Percentiles rank a stretch among this genome's conserved stretches.
These are phyloP conservation scores for Torulaspora indica DNA, from an alignment of 805 yeast species.

Conservation along the genomic window DNA sequence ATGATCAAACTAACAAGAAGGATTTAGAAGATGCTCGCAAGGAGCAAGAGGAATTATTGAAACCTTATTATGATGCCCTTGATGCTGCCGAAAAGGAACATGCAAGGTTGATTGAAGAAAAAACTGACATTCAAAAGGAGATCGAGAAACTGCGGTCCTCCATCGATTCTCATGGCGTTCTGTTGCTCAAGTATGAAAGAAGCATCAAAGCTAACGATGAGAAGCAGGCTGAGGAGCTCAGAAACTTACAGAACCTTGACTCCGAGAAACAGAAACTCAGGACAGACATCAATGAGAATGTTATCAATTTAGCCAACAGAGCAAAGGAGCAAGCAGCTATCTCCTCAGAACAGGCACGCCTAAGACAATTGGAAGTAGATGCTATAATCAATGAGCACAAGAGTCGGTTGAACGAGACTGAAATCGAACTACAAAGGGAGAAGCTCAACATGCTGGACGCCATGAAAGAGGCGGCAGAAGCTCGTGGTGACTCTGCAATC, in stretches of 20 bases:
- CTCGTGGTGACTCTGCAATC: slow-evolving; percentile 30
- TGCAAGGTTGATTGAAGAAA: slow-evolving; percentile 34
- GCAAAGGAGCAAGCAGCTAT: slow-evolving; percentile 38
- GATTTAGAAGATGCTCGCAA: slow-evolving; percentile 30
- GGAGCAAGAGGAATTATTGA: slow-evolving; percentile 39
- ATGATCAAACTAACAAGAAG: slow-evolving; percentile 30
- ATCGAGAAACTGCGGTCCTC: slow-evolving; percentile 40
- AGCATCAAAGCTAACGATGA: slow-evolving; percentile 32
- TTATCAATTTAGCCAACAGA: slow-evolving; percentile 30
- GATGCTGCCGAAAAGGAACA: slow-evolving; percentile 39
- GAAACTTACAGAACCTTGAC: slow-evolving; percentile 32
- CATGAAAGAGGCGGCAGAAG: slow-evolving; percentile 41
- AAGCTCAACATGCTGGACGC: slow-evolving; percentile 34
- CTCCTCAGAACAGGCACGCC: slow-evolving; percentile 34
- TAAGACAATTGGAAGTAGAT: slow-evolving; percentile 39
- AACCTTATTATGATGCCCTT: slow-evolving; percentile 42
- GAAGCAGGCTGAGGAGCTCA: slow-evolving; percentile 32
- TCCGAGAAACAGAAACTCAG: slow-evolving; percentile 32
- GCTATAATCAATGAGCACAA: slow-evolving; percentile 37
- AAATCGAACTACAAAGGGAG: slow-evolving; percentile 37
- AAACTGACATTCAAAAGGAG: slow-evolving; percentile 38
- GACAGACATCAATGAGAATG: slow-evolving; percentile 20
- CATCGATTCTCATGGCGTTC: slow-evolving; percentile 36
- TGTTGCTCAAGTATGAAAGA: slow-evolving; percentile 34
- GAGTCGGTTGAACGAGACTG: slow-evolving; percentile 35